Evolutionary conservation across 768 basidiomycete species (phyloP).

Genomic region (Hericium coralloides): DNA sequence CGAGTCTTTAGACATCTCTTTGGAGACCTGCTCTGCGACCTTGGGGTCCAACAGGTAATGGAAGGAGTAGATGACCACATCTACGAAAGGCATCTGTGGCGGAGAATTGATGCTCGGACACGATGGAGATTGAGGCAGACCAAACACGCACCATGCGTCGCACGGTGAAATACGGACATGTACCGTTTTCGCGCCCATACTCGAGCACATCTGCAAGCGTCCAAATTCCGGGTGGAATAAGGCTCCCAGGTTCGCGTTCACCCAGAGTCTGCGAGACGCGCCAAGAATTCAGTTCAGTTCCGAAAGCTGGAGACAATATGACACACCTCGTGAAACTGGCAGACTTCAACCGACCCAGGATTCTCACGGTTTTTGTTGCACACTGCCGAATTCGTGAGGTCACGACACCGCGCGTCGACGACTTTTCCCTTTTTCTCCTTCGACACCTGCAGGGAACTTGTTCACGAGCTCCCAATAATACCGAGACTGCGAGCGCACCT

Average conservation of each 20-base stretch:
- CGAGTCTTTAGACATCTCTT: conserved; percentile 93
- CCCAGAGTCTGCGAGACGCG: conserved; percentile 58
- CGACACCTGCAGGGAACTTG: conserved; percentile 52
- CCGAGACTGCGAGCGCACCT: conserved; percentile 35
- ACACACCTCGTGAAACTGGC: conserved; percentile 90
- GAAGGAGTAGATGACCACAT: conserved; percentile 97
- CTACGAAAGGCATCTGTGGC: conserved; percentile 83
- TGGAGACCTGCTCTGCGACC: conserved; percentile 97
- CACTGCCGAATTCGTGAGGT: conserved; percentile 78
- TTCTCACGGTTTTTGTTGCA: conserved; percentile 79
- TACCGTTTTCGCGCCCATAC: conserved; percentile 74
- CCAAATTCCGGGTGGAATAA: conserved; percentile 84
- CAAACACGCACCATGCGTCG: conserved; percentile 76
- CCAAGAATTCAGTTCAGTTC: not conserved
- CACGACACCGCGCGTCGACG: conserved; percentile 94
- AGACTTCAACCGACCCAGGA: conserved; percentile 87
- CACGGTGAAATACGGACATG: conserved; percentile 95
- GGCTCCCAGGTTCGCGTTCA: conserved; percentile 67
- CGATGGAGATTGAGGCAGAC: not conserved
- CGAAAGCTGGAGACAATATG: not conserved
- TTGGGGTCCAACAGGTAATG: conserved; percentile 98
- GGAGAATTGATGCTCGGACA: not conserved
- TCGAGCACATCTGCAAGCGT: conserved; percentile 90
- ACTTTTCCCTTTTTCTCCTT: conserved; percentile 98
- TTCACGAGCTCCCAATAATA: not conserved